These are phyloP conservation scores for Blastosporella zonata DNA, from an alignment of 1,284 basidiomycete genomes.

Conservation along the genomic window DNA sequence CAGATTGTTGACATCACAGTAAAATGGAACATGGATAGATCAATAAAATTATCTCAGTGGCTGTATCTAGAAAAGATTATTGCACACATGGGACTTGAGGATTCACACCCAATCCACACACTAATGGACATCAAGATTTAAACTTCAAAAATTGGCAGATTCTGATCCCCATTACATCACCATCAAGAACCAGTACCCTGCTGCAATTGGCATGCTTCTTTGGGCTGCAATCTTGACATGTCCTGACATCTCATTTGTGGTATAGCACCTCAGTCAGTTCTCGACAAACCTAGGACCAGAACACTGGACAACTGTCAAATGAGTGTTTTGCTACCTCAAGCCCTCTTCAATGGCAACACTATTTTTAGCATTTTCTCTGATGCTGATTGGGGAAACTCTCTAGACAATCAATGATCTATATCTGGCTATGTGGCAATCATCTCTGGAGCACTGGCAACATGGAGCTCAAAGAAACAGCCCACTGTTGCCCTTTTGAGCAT, in stretches of 20 bases:
- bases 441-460: no score
- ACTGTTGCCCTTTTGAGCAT: conserved; percentile 4
- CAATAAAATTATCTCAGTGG: conserved; percentile 19
- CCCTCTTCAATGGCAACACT: not conserved
- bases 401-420: no score
- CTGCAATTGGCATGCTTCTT: conserved; percentile 26
- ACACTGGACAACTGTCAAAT: conserved; percentile 11
- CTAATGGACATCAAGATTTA: conserved; percentile 17
- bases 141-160: conserved; percentile 1
- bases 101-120: conserved; percentile 16
- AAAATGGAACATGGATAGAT: conserved; percentile 21
- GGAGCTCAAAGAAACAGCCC: conserved; percentile 10
- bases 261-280: conserved; percentile 18
- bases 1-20: conserved; percentile 35
- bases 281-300: conserved; percentile 1
- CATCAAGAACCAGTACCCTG: conserved; percentile 6
- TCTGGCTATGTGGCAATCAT: no score
- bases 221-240: conserved; percentile 27
- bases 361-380: no score
- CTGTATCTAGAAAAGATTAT: conserved; percentile 22
- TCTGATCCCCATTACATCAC: not conserved
- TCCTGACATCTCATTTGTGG: conserved; percentile 26
- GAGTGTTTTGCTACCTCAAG: conserved; percentile 10
- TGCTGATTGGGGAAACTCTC: no score
- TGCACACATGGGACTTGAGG: conserved; percentile 15